Conservation (phyloP, 192 early-diverging fungal species). For the Helicostylum pulchrum region DNA sequence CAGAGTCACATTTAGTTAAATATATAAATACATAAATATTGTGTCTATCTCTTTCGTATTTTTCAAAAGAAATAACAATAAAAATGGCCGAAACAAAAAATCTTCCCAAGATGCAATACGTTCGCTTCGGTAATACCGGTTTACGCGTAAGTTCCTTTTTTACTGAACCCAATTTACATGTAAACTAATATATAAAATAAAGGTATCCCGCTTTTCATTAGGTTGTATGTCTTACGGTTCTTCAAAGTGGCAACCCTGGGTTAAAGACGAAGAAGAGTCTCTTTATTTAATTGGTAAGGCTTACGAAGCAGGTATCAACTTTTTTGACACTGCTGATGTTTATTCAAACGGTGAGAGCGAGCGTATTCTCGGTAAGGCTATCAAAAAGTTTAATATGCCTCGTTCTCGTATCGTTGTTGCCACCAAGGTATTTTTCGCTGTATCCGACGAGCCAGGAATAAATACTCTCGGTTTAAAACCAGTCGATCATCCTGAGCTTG, state of each 20-base stretch:
- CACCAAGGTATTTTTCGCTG: constrained; percentile 35
- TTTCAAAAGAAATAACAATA: too few species aligned
- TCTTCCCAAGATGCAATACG: constrained; percentile 6
- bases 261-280: constrained; percentile 41
- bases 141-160: constrained; percentile 19
- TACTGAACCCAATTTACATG: background rate
- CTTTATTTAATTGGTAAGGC: constrained; percentile 34
- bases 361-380: constrained; percentile 27
- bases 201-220: constrained; percentile 37
- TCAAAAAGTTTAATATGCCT: constrained; percentile 36
- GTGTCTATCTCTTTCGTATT: too few species aligned
- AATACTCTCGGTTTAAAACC: background rate
- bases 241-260: constrained; percentile 37
- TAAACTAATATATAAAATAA: background rate
- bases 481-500: background rate
- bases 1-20: too few species aligned
- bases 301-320: constrained; percentile 36
- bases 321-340: constrained; percentile 24
- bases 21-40: too few species aligned
- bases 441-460: constrained; percentile 23
- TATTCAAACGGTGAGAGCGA: constrained; percentile 37
- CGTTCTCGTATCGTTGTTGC: constrained; percentile 31
- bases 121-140: constrained; percentile 11
- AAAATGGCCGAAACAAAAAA: too few species aligned
- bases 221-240: constrained; percentile 44